These are phyloP conservation scores for Ensete glaucum DNA, from an alignment of 176 grass and related monocot species.

Conservation along the genomic window DNA sequence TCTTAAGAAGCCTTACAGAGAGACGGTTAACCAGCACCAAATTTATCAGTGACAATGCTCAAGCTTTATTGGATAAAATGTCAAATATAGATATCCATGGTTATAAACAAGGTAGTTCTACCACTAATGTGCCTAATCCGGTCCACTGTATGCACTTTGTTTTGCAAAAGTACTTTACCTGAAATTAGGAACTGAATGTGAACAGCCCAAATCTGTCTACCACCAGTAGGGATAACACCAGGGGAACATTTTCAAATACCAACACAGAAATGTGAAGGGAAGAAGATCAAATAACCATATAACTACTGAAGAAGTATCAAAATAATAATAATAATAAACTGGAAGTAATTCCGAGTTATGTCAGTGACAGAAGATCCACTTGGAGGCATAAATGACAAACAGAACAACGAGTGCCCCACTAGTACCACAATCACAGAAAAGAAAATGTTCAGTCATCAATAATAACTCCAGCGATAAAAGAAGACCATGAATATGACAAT, in stretches of 20 bases:
- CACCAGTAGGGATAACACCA: neutral
- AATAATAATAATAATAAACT: neutral
- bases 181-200: neutral
- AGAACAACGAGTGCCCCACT: neutral
- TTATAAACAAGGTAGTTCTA: neutral
- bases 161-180: neutral
- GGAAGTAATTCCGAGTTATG: neutral
- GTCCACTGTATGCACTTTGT: neutral
- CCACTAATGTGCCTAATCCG: neutral
- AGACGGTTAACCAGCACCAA: neutral
- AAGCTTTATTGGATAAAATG: neutral
- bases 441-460: neutral
- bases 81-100: neutral
- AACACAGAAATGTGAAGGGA: neutral
- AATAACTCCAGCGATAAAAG: neutral
- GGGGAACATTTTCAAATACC: no score
- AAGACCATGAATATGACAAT: no score
- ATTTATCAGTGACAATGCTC: neutral
- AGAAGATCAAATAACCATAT: neutral
- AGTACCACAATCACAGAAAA: neutral
- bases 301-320: neutral
- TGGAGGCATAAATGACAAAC: neutral
- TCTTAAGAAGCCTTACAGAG: neutral
- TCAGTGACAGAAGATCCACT: neutral
- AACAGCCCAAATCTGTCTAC: neutral